Evolutionary conservation across 495 filamentous ascomycete species (phyloP), one percentile per base, ranked within the genome.

Genomic region (Penicillium crystallinum): DNA sequence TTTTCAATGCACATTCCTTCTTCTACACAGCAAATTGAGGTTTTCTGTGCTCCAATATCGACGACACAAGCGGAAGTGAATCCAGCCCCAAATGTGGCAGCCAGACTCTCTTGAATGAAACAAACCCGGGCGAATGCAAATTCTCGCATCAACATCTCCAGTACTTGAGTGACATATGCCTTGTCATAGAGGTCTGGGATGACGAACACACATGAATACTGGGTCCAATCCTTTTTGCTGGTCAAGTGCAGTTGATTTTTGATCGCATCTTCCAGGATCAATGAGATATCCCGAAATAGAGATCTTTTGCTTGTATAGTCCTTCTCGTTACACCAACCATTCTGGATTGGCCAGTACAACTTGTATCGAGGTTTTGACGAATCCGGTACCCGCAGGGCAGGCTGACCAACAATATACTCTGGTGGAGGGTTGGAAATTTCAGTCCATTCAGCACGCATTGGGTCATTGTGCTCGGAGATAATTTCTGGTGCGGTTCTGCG

Each of bases 141-240:
- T 62, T 93, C 88, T 33, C 84, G 87, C 71, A 97, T 82, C 45
- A 93, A 77, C 58, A 93, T 84, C 37, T 95, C 87, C 34, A 98
- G 73, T 11, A 89, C 71, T 44, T 84, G 80, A n/a, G 84, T 86
- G 15, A 97, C 88, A 58, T 97, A 96, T 15, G 79, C 81, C 60
- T 93, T 91, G 66, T 98, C 93, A 69, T 97, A 98, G 1, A 98
- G 79, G 63, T 98, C 93, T 2, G 93, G 95, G 14, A 98, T 90
- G 37, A 98, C 83, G 55, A 97, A 89, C 4, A 96, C 91, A 59
- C 91, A 96, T 42, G 88, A 88, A 66, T 97, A 97, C 63, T 92
- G 86, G 34, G 79, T 77, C 84, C 88, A 91, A n/a, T 91, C 84
- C 45, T 83, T 85, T 58, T 83, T 89, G 48, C 81, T 84, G 29